Evolutionary conservation across 2,329 filamentous ascomycete species (phyloP).

Genomic region (Teratosphaeria nubilosa): DNA sequence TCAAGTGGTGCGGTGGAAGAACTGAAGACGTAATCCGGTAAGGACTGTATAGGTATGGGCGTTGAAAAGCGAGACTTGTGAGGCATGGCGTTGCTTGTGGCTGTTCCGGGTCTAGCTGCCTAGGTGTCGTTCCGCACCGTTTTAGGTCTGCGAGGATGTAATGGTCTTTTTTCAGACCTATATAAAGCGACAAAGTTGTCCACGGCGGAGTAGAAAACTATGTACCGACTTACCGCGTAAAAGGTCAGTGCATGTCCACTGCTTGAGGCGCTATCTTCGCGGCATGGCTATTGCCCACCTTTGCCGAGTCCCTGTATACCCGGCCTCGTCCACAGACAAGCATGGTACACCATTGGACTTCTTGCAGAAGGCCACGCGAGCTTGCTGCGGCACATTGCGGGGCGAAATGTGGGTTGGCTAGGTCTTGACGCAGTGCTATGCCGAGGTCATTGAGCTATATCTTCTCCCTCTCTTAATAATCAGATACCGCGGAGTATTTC

Average conservation of each 20-base stretch:
- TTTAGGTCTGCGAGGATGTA: too few species aligned
- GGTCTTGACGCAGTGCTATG: too few species aligned
- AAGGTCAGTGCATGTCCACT: too few species aligned
- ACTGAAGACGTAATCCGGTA: constrained; percentile 41
- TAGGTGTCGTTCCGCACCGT: too few species aligned
- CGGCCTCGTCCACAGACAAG: neutral
- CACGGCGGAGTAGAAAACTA: too few species aligned
- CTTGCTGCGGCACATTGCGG: neutral
- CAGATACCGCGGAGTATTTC: too few species aligned
- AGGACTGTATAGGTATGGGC: constrained; percentile 35
- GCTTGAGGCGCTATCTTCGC: neutral
- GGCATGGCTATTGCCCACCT: neutral
- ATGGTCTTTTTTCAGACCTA: too few species aligned
- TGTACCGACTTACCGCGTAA: neutral
- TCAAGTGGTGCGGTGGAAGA: constrained; percentile 33
- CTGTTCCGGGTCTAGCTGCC: neutral
- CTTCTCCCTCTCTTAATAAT: too few species aligned
- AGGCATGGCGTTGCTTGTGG: constrained; percentile 33
- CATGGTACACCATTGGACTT: too few species aligned
- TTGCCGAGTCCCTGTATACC: neutral
- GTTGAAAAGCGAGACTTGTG: constrained; percentile 42
- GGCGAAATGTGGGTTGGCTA: too few species aligned
- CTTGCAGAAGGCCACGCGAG: neutral
- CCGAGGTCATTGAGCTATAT: too few species aligned
- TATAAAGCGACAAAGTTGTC: too few species aligned